Evolutionary conservation across 2,329 filamentous ascomycete species (phyloP).

Genomic region (Neurospora sp.): DNA sequence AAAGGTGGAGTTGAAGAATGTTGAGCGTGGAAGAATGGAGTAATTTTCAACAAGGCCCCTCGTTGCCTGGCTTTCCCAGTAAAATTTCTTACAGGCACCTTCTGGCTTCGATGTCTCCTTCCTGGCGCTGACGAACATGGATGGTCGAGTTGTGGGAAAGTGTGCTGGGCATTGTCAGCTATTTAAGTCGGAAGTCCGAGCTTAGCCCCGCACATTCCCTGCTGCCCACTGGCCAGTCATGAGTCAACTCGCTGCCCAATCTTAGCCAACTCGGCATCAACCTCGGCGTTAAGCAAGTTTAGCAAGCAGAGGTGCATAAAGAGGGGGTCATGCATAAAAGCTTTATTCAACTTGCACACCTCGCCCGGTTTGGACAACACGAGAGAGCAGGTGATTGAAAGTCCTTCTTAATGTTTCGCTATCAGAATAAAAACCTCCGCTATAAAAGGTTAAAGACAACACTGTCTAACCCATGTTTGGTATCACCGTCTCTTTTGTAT

Average conservation of each 20-base stretch:
- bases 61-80: not conserved
- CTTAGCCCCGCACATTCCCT: not conserved
- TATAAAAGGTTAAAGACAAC: not conserved
- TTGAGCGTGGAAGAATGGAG: not conserved
- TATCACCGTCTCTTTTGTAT: not conserved
- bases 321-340: not conserved
- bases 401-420: not conserved
- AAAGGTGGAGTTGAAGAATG: not conserved
- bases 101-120: not conserved
- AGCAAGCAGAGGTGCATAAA: not conserved
- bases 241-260: not conserved
- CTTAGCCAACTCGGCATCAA: not conserved
- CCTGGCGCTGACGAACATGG: not conserved
- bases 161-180: not conserved
- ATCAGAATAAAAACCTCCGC: not conserved
- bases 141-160: not conserved
- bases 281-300: not conserved
- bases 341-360: not conserved
- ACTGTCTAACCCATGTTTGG: not conserved
- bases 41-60: not conserved
- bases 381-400: not conserved
- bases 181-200: not conserved
- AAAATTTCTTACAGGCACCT: not conserved
- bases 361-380: not conserved
- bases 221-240: not conserved